Evolutionary conservation across 1,284 basidiomycete species (phyloP).

Genomic region (Quambalaria eucalypti): DNA sequence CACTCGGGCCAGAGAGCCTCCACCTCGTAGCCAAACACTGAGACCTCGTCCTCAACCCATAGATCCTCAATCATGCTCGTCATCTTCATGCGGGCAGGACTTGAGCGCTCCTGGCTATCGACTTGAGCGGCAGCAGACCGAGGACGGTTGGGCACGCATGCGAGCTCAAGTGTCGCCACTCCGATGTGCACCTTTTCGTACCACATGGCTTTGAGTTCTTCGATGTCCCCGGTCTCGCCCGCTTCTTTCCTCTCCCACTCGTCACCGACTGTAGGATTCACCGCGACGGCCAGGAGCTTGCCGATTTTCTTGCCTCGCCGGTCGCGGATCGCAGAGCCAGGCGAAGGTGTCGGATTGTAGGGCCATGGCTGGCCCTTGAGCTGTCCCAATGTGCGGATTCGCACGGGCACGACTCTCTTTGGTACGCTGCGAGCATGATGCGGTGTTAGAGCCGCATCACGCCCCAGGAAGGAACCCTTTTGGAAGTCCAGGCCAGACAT

Average conservation of each 20-base stretch:
- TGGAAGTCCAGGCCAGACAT: conserved; percentile 94
- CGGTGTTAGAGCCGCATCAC: conserved; percentile 91
- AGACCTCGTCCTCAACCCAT: neutral
- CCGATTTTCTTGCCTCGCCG: neutral
- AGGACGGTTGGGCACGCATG: neutral
- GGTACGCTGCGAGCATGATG: conserved; percentile 87
- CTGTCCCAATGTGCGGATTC: too few species aligned
- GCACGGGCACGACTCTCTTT: conserved; percentile 78
- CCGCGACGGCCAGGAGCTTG: neutral
- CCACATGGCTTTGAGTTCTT: too few species aligned
- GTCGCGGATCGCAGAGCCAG: neutral
- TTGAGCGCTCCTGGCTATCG: too few species aligned
- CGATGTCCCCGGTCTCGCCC: neutral
- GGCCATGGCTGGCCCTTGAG: too few species aligned
- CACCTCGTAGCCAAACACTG: neutral
- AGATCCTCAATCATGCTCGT: neutral
- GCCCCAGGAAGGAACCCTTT: conserved; percentile 96
- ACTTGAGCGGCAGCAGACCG: neutral
- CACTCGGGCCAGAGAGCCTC: neutral
- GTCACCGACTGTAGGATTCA: neutral
- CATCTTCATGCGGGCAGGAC: neutral
- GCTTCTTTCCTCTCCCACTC: too few species aligned
- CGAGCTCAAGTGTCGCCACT: neutral
- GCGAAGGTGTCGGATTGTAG: neutral
- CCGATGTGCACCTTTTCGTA: neutral